Evolutionary conservation across 192 early-diverging fungal genomes (phyloP).

Genomic region (Geranomyces michiganensis): DNA sequence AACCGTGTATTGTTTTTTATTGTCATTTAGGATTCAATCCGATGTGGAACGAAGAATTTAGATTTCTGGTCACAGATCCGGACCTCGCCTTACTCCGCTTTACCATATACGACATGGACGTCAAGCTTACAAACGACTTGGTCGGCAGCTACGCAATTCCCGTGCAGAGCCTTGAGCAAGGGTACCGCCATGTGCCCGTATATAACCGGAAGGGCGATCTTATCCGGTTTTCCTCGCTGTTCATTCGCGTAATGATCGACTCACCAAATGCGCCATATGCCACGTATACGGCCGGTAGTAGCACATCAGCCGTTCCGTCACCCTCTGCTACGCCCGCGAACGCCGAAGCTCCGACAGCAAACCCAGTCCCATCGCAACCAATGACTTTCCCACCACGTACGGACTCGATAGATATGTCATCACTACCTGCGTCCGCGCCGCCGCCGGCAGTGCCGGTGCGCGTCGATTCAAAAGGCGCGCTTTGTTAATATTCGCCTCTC

Average conservation of each 20-base stretch:
- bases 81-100: constrained; percentile 55
- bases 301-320: too few species aligned
- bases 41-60: constrained; percentile 52
- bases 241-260: constrained; percentile 25
- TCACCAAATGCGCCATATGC: too few species aligned
- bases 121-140: constrained; percentile 38
- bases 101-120: constrained; percentile 40
- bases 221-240: constrained; percentile 68
- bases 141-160: constrained; percentile 47
- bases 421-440: too few species aligned
- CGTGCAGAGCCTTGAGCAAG: constrained; percentile 46
- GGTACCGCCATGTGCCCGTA: constrained; percentile 71
- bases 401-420: too few species aligned
- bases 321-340: too few species aligned
- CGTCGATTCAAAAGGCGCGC: too few species aligned
- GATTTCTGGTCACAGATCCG: constrained; percentile 40
- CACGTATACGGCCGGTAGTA: too few species aligned
- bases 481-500: too few species aligned
- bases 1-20: not conserved
- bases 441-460: too few species aligned
- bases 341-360: too few species aligned
- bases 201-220: constrained; percentile 65
- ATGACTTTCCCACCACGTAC: too few species aligned
- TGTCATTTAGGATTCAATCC: constrained; percentile 51
- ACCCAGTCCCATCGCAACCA: too few species aligned